A percentile compares a stretch with the other conserved stretches of the same genome.
Evolutionary conservation across 345 rosid species (phyloP).

Genomic region (Pugionium dolabratum): DNA sequence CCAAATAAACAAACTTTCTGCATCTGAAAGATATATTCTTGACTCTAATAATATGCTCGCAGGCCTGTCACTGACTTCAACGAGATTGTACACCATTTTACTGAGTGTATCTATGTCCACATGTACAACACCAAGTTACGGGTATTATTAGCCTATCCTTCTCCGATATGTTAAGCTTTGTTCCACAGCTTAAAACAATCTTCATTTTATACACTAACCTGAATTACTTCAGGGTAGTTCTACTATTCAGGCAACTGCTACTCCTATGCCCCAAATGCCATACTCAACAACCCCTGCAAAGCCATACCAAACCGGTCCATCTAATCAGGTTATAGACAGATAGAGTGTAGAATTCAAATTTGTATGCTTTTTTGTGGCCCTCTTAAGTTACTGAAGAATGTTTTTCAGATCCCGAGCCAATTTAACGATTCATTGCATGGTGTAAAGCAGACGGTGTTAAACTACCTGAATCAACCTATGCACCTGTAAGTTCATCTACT

Average conservation of each 20-base stretch:
- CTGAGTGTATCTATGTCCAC: slow-evolving; percentile 90
- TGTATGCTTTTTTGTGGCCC: neutral
- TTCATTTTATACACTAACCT: slow-evolving; percentile 26
- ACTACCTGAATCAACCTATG: slow-evolving; percentile 59
- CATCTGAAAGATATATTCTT: neutral
- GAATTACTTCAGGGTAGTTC: slow-evolving; percentile 46
- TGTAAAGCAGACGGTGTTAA: slow-evolving; percentile 50
- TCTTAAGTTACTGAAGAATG: slow-evolving; percentile 14
- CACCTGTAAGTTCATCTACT: slow-evolving; percentile 59
- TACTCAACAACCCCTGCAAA: slow-evolving; percentile 51
- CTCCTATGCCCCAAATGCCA: slow-evolving; percentile 57
- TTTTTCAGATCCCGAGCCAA: slow-evolving; percentile 51
- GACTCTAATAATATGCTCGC: slow-evolving; percentile 35
- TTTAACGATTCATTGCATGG: slow-evolving; percentile 44
- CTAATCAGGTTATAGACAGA: slow-evolving; percentile 57
- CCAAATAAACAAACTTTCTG: neutral
- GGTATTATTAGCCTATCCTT: slow-evolving; percentile 50
- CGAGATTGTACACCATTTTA: slow-evolving; percentile 78
- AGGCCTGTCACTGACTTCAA: slow-evolving; percentile 90
- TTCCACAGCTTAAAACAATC: slow-evolving; percentile 1
- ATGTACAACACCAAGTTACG: slow-evolving; percentile 66
- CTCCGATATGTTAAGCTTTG: slow-evolving; percentile 1
- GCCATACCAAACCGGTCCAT: slow-evolving; percentile 48
- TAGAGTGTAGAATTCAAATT: neutral
- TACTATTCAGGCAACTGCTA: slow-evolving; percentile 23